phyloP scores from a whole-genome alignment of 139 green algal genomes.

The Chlorella ohadii region DNA sequence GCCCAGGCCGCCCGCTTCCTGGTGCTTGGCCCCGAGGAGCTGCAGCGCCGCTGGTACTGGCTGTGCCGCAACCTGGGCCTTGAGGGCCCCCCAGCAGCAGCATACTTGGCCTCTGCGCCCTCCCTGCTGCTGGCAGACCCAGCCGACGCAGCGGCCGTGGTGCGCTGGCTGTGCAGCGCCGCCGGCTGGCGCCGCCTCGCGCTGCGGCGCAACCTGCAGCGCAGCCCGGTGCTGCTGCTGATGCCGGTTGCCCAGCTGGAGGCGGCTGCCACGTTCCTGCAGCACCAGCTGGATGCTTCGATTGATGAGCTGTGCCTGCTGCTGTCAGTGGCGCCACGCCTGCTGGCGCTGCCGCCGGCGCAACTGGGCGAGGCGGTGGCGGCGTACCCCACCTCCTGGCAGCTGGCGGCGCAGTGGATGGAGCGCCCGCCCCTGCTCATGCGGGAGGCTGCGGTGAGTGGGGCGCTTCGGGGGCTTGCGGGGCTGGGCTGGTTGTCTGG shows the following conservation, averaged over 20 bases:
- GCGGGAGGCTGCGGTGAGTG: conserved; percentile 24
- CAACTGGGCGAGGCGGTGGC: not conserved
- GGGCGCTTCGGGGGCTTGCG: no score
- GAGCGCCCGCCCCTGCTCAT: not conserved
- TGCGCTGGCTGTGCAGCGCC: not conserved
- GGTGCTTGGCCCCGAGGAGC: not conserved
- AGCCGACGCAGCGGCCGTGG: conserved; percentile 5
- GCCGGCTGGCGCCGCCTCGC: conserved; percentile 8
- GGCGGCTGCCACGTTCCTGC: conserved; percentile 1
- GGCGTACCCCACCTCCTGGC: not conserved
- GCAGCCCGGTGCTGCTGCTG: conserved; percentile 12
- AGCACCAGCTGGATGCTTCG: conserved; percentile 7
- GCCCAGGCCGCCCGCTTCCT: conserved; percentile 1
- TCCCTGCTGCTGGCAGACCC: conserved; percentile 23
- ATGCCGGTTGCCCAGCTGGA: conserved; percentile 8
- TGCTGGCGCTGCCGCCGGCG: not conserved
- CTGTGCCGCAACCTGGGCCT: conserved; percentile 2
- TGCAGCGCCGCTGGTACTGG: conserved; percentile 31
- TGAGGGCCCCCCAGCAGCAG: not conserved
- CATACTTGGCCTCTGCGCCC: conserved; percentile 8
- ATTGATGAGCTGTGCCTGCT: conserved; percentile 30
- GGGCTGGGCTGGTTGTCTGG: no score
- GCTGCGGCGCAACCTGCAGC: conserved; percentile 21
- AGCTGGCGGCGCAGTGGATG: conserved; percentile 3
- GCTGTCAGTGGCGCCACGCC: conserved; percentile 24